Conservation (phyloP, 2,329 filamentous ascomycete genomes). For the Colletotrichum acutatum region DNA sequence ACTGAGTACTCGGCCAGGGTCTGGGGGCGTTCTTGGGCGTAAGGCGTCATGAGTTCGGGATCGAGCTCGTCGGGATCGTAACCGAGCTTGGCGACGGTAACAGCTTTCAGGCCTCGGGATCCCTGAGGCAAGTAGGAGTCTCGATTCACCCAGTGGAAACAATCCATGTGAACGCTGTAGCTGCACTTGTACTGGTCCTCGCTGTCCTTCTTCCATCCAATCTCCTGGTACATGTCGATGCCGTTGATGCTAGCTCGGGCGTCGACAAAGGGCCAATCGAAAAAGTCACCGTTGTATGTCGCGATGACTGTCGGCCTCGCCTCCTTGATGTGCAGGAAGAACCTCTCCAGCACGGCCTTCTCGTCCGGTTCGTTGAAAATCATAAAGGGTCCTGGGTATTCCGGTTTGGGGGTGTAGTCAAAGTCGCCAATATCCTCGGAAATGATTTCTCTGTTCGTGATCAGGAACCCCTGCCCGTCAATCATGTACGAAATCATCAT, state of each 20-base stretch:
- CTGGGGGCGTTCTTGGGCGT: conserved; percentile 90
- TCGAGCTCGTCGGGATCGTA: conserved; percentile 99
- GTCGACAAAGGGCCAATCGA: conserved; percentile 99
- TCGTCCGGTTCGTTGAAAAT: conserved; percentile 99
- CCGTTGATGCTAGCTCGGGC: conserved; percentile 91
- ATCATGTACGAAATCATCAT: conserved; percentile 99
- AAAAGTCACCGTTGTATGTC: conserved; percentile 99
- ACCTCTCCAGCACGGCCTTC: conserved; percentile 86
- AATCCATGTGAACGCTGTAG: conserved; percentile 98
- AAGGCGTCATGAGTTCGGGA: conserved; percentile 95
- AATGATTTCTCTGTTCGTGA: conserved; percentile 97
- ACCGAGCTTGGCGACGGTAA: conserved; percentile 96
- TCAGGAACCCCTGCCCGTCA: conserved; percentile 95
- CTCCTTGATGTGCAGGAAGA: conserved; percentile 96
- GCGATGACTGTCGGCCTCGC: conserved; percentile 95
- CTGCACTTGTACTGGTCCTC: conserved; percentile 97
- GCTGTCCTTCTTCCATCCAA: conserved; percentile 93
- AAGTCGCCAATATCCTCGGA: conserved; percentile 98
- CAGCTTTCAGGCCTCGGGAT: conserved; percentile 95
- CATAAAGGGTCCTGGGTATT: conserved; percentile 95
- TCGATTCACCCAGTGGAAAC: conserved; percentile 98
- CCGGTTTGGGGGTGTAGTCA: conserved; percentile 96
- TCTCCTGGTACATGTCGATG: conserved; percentile 99
- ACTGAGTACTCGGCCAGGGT: conserved; percentile 98
- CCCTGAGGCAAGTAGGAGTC: conserved; percentile 98